These are phyloP conservation scores for Podaxis pistillaris DNA, from an alignment of 768 basidiomycete genomes.

Conservation along the genomic window DNA sequence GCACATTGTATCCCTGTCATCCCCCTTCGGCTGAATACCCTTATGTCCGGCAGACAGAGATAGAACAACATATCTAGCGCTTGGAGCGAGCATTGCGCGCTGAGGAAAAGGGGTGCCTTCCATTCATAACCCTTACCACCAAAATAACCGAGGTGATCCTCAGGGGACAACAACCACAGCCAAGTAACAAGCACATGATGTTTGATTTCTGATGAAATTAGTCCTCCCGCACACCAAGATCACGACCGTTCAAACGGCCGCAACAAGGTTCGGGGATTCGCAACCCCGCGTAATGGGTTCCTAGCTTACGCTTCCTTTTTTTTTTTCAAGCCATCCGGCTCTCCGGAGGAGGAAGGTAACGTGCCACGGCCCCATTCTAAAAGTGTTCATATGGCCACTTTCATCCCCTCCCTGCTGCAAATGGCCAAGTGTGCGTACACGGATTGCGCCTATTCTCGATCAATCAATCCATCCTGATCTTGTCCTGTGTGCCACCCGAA, in stretches of 20 bases:
- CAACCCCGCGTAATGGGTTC: conserved; percentile 1
- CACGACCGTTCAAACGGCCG: neutral
- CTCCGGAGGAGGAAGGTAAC: neutral
- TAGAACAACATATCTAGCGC: neutral
- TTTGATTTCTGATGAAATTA: neutral
- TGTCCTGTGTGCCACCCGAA: neutral
- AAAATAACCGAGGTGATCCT: too few species aligned
- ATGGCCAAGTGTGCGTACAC: neutral
- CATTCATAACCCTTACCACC: too few species aligned
- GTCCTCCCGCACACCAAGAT: neutral
- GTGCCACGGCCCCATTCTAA: neutral
- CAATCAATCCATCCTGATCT: too few species aligned
- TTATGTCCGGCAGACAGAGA: neutral
- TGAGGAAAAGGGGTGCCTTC: neutral
- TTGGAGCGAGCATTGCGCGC: neutral
- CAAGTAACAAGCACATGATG: neutral
- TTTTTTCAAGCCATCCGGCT: neutral
- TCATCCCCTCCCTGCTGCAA: neutral
- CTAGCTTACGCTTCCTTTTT: neutral
- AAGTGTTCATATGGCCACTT: neutral
- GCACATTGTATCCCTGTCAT: neutral
- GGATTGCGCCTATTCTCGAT: conserved; percentile 1
- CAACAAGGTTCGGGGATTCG: neutral
- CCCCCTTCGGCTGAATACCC: neutral
- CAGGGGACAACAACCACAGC: too few species aligned